Percentiles rank a stretch among this genome's conserved stretches.
phyloP scores from a whole-genome alignment of 1,284 basidiomycete species.

The Cystobasidium pallidum region DNA sequence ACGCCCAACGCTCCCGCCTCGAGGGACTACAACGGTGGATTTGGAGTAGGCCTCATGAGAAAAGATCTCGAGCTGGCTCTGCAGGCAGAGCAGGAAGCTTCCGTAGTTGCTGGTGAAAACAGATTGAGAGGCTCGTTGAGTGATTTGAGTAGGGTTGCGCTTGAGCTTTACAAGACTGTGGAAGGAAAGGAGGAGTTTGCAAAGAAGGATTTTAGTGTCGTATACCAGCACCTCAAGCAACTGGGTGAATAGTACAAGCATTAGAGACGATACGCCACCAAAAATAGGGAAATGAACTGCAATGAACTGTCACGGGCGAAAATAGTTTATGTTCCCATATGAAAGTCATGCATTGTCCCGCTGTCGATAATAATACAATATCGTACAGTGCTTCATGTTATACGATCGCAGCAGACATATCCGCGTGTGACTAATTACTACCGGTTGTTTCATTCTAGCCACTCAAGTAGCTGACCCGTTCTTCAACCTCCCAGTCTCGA shows the following conservation, averaged over 20 bases:
- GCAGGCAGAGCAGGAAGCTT: slow-evolving; percentile 63
- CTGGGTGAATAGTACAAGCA: slow-evolving; percentile 37
- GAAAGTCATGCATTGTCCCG: too few species aligned
- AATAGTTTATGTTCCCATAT: too few species aligned
- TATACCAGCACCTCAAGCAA: slow-evolving; percentile 67
- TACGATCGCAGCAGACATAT: too few species aligned
- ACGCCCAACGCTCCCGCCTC: slow-evolving; percentile 73
- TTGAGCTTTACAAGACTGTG: slow-evolving; percentile 66
- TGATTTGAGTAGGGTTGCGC: slow-evolving; percentile 57
- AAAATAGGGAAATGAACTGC: too few species aligned
- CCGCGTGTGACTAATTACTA: too few species aligned
- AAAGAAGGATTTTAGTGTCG: slow-evolving; percentile 75
- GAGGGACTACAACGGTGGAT: slow-evolving; percentile 72
- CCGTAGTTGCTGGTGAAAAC: slow-evolving; percentile 57
- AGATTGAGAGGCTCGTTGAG: slow-evolving; percentile 68
- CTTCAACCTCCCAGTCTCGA: neutral
- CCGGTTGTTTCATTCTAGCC: too few species aligned
- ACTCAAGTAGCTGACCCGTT: neutral
- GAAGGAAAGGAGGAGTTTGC: slow-evolving; percentile 64
- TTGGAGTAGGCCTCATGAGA: slow-evolving; percentile 79
- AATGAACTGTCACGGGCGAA: slow-evolving; percentile 49
- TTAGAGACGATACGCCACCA: neutral
- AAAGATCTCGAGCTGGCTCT: slow-evolving; percentile 84
- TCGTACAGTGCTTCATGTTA: too few species aligned
- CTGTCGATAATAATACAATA: too few species aligned